A percentile compares a stretch with the other conserved stretches of the same genome.
Evolutionary conservation across 305 asterid species (phyloP).

Genomic region (Solanum hybrid): DNA sequence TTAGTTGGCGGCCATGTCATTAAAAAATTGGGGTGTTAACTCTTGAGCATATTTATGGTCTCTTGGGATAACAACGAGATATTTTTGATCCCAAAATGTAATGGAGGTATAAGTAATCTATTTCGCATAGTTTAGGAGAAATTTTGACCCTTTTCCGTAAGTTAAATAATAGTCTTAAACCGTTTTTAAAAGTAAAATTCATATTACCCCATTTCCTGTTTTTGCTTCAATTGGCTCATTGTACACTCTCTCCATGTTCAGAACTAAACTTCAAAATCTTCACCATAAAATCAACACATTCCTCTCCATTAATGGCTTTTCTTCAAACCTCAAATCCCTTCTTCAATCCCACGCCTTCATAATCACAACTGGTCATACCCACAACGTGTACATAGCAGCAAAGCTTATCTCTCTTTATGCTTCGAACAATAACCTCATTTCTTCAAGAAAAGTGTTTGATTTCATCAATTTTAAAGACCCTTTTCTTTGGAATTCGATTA

Average conservation of each 20-base stretch:
- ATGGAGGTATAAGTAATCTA: too few relatives aligned
- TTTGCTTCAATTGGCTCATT: background rate
- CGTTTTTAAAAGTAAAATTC: too few relatives aligned
- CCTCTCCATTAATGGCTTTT: slow-evolving; percentile 22
- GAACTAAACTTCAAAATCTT: background rate
- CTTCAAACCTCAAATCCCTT: slow-evolving; percentile 22
- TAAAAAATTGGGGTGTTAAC: too few relatives aligned
- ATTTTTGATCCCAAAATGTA: too few relatives aligned
- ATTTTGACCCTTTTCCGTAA: too few relatives aligned
- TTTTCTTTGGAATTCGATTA: slow-evolving; percentile 69
- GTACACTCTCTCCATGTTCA: background rate
- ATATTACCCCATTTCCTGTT: background rate
- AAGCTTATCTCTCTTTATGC: slow-evolving; percentile 65
- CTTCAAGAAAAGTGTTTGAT: slow-evolving; percentile 42
- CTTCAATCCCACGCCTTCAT: slow-evolving; percentile 39
- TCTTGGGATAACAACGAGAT: too few relatives aligned
- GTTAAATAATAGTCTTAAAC: too few relatives aligned
- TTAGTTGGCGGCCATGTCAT: too few relatives aligned
- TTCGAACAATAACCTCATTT: slow-evolving; percentile 27
- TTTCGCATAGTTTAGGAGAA: too few relatives aligned
- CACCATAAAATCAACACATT: slow-evolving; percentile 6
- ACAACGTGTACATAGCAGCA: slow-evolving; percentile 49
- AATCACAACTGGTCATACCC: slow-evolving; percentile 39
- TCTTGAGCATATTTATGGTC: too few relatives aligned
- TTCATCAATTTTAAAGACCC: slow-evolving; percentile 32